These are phyloP conservation scores for Xylariaceae sp. DNA, from an alignment of 2,329 filamentous ascomycete species.

Conservation along the genomic window DNA sequence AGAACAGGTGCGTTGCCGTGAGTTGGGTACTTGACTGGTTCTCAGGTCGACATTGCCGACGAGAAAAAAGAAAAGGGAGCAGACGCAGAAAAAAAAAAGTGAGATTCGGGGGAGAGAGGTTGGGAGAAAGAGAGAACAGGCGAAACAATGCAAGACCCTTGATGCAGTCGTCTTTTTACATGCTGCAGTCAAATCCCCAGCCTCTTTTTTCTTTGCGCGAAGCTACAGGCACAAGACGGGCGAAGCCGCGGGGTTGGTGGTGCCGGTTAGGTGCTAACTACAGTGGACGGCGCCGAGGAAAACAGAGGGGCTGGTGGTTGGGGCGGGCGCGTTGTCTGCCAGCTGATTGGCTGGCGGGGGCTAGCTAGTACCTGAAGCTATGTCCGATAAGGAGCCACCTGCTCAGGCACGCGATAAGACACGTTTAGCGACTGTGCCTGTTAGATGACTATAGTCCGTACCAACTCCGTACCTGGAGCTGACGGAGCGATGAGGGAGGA, in stretches of 20 bases:
- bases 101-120: slow-evolving; percentile 14
- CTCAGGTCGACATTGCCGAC: background rate
- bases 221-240: slow-evolving; percentile 13
- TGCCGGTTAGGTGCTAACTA: slow-evolving; percentile 1
- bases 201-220: slow-evolving; percentile 26
- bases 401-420: too few species aligned
- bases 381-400: too few species aligned
- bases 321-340: background rate
- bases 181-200: slow-evolving; percentile 25
- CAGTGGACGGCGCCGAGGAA: background rate
- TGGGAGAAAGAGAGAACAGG: slow-evolving; percentile 15
- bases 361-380: background rate
- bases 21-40: background rate
- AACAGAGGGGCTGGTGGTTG: background rate
- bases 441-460: background rate
- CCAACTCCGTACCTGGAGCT: background rate
- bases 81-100: slow-evolving; percentile 6
- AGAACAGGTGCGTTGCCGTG: background rate
- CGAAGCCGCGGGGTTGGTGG: slow-evolving; percentile 34
- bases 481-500: background rate
- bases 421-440: too few species aligned
- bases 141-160: slow-evolving; percentile 18
- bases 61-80: background rate
- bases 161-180: slow-evolving; percentile 28
- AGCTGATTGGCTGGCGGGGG: background rate